A percentile compares a stretch with the other conserved stretches of the same genome.
phyloP scores from a whole-genome alignment of 2,329 filamentous ascomycete species.

The Nemania abortiva region DNA sequence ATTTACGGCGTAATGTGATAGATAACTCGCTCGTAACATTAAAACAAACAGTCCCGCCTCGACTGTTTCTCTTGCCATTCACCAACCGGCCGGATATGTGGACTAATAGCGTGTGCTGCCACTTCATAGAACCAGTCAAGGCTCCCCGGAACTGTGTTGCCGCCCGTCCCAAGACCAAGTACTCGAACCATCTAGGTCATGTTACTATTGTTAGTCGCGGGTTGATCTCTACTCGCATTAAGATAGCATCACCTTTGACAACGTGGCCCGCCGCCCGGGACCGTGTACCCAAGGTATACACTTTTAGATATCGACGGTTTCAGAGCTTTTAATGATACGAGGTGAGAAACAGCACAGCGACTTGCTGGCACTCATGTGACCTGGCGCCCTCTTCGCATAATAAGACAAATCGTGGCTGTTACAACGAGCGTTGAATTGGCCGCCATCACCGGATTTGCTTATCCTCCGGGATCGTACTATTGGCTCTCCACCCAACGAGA shows the following conservation, averaged over 20 bases:
- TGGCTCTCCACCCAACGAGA: conserved; percentile 21
- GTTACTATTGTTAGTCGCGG: conserved; percentile 50
- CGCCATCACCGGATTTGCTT: conserved; percentile 19
- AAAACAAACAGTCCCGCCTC: conserved; percentile 26
- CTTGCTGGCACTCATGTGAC: conserved; percentile 40
- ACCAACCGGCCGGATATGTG: conserved; percentile 42
- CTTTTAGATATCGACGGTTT: conserved; percentile 25
- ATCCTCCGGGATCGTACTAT: conserved; percentile 19
- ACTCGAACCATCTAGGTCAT: conserved; percentile 45
- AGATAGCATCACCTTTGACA: conserved; percentile 45
- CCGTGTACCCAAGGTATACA: conserved; percentile 28
- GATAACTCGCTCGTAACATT: conserved; percentile 16
- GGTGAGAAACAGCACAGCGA: conserved; percentile 45
- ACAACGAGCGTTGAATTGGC: conserved; percentile 23
- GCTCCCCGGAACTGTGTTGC: conserved; percentile 37
- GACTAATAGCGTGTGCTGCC: conserved; percentile 41
- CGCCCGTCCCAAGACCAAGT: conserved; percentile 44
- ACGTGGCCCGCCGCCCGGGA: conserved; percentile 47
- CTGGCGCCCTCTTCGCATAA: conserved; percentile 32
- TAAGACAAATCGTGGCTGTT: conserved; percentile 38
- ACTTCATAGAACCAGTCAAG: conserved; percentile 38
- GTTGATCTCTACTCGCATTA: conserved; percentile 41
- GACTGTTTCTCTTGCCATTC: conserved; percentile 38
- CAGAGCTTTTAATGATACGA: conserved; percentile 36
- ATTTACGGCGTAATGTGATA: conserved; percentile 18